Evolutionary conservation across 1,284 basidiomycete species (phyloP), one percentile per base, ranked within the genome.

Genomic region (Fistulinella cinereoalba): DNA sequence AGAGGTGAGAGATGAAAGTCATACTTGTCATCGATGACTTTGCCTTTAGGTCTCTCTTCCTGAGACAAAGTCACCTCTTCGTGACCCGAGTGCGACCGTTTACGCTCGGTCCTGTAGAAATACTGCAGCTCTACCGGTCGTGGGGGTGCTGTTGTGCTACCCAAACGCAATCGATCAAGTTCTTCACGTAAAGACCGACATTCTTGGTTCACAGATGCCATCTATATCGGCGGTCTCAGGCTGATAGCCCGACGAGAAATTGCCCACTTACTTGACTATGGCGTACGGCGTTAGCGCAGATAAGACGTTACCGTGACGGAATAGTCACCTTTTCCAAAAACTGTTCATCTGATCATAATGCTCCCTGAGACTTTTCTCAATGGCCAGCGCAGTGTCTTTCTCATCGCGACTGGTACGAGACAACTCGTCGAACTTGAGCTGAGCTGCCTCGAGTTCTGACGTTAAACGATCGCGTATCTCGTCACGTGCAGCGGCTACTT

Each of bases 1-100:
- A 73, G 64, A 41, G 71, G 71, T 4, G 71, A 73, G 6, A 73
- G 64, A 44, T 62, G 65, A 49, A 73, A 66, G 29, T 67, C 56
- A 43, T 56, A 55, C 21, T 66, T 67, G 15, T 66, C 62, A 18
- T 58, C 48, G 28, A 62, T 47, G 44, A 60, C 50, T 56, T 61
- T 66, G 44, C 56, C 50, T 49, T 63, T 60, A 43, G 36, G n/a
- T 9, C 28, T 52, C 37, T 60, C 59, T 22, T 56, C 46, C 29
- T 58, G 48, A 38, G 58, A 52, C 45, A 62, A 44, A 4, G 56
- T 13, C 41, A 37, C 49, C 25, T 69, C 65, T 7, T 56, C 53
- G 29, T 37, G 56, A 19, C 57, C 46, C 8, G 58, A 54, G 28
- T 40, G 37, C 22, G 60, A 47, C 6, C 51, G 58, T 37, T 58